Evolutionary conservation across 495 filamentous ascomycete species (phyloP), one percentile per base, ranked within the genome.

Genomic region (Neurospora discreta): DNA sequence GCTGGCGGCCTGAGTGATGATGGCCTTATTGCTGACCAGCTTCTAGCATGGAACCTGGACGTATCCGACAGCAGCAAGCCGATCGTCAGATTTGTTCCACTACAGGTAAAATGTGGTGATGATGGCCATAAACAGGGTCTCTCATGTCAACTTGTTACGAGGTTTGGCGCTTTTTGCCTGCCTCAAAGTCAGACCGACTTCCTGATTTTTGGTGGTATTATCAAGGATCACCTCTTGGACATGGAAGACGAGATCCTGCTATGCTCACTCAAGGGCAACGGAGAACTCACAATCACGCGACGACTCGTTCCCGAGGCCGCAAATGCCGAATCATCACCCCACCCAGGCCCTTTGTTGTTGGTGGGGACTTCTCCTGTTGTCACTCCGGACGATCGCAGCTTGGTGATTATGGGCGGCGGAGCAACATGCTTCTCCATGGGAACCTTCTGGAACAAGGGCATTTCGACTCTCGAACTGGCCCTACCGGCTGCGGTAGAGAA

Each of bases 381-480:
- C 5, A 67, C 71, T 8, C 39, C 77, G 9, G 69, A 80, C 52
- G 79, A 18, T 18, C 26, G 83, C 18, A 77, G 85, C 36, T 74
- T 93, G 5, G 74, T 90, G 20, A 79, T 97, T 3, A 79, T 91
- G 42, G 93, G 93, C 10, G 94, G 94, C 18, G 94, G 94, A 23
- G 92, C 92, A 36, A 91, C 93, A 0, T 97, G 94, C 78, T 97
- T 96, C 80, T 93, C 92, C 0, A 95, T 97, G 85, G 80, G 80
- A 1, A 79, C 80, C 0, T 81, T 78, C 71, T 81, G 80, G 80
- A 81, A 78, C 23, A 78, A 73, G 30, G 76, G 76, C 0, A 75
- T 78, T 0, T 81, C 77, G 23, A 75, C 73, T 3, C 42, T 80
- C 2, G 60, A 65, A 36, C 52, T 33, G 18, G 26, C 52, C 1